Evolutionary conservation across 192 early-diverging fungal species (phyloP).

Genomic region (Entrophospora sp.): DNA sequence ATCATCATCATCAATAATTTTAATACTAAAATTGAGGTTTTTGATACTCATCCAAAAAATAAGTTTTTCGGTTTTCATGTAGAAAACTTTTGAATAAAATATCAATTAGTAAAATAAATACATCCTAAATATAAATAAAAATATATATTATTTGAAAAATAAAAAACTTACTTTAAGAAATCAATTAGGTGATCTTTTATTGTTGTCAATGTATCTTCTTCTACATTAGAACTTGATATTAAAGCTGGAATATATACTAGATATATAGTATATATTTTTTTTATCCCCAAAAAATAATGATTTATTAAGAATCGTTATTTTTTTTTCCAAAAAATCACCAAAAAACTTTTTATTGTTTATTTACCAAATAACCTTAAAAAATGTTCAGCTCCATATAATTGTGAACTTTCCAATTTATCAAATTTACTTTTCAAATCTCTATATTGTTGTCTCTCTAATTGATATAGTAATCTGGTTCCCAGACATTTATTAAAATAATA

Average conservation of each 20-base stretch:
- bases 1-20: too few relatives aligned
- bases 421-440: too few relatives aligned
- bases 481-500: background rate
- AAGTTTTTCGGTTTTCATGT: background rate
- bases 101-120: background rate
- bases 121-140: too few relatives aligned
- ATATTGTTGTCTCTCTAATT: slow-evolving; percentile 35
- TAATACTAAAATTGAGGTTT: too few relatives aligned
- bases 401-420: too few relatives aligned
- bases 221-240: background rate
- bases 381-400: slow-evolving; percentile 96
- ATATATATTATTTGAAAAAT: background rate
- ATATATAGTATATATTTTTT: background rate
- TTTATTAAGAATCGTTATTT: background rate
- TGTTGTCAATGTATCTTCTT: background rate
- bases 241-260: background rate
- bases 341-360: too few relatives aligned
- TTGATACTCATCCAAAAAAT: background rate
- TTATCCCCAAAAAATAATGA: background rate
- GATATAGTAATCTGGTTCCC: background rate
- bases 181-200: background rate
- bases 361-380: too few relatives aligned
- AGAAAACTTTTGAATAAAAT: background rate
- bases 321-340: slow-evolving; percentile 79
- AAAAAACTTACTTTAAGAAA: background rate